Conservation (phyloP, 306 rosid genomes). For the Alnus glutinosa region DNA sequence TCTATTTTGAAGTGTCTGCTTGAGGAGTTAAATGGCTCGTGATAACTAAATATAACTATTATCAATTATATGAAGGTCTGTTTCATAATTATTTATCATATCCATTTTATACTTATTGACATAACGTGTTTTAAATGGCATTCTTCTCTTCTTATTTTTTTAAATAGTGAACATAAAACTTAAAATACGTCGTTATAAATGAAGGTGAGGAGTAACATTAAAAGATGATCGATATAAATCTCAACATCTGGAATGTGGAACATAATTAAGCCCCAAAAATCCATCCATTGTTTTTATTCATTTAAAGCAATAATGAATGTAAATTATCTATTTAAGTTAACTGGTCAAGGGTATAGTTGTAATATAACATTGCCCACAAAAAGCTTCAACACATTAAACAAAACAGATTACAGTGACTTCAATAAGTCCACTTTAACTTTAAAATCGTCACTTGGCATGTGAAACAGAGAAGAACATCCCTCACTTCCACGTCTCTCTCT, state of each 20-base stretch:
- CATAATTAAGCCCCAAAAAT: neutral
- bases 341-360: neutral
- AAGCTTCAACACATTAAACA: neutral
- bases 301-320: neutral
- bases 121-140: too few relatives aligned
- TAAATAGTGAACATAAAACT: too few relatives aligned
- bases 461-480: slow-evolving; percentile 21
- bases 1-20: too few relatives aligned
- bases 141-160: too few relatives aligned
- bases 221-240: neutral
- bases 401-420: neutral
- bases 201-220: too few relatives aligned
- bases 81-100: too few relatives aligned
- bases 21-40: too few relatives aligned
- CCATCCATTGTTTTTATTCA: neutral
- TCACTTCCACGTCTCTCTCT: neutral
- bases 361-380: neutral
- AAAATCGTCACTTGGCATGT: slow-evolving; percentile 17
- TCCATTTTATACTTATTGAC: too few relatives aligned
- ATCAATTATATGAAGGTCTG: too few relatives aligned
- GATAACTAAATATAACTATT: too few relatives aligned
- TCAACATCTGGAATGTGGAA: neutral
- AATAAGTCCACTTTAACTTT: slow-evolving; percentile 8
- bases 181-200: too few relatives aligned
- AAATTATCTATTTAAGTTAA: neutral